Conservation (phyloP, 2,329 filamentous ascomycete species). For the Sporothrix pallida region DNA sequence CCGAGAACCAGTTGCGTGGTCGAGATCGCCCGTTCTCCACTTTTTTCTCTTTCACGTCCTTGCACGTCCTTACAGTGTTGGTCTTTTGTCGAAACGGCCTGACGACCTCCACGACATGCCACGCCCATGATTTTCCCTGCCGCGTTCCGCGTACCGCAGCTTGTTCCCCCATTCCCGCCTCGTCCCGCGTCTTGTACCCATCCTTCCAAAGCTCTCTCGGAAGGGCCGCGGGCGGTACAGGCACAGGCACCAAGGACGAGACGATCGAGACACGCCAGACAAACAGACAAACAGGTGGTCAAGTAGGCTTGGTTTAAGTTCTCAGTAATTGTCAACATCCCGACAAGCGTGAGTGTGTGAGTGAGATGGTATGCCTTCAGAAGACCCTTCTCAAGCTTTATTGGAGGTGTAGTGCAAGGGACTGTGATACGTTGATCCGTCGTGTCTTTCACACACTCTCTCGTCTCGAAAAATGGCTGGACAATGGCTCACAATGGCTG, state of each 20-base stretch:
- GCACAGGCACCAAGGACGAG: conserved; percentile 23
- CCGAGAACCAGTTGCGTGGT: conserved; percentile 9
- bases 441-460: not conserved
- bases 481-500: conserved; percentile 17
- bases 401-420: conserved; percentile 14
- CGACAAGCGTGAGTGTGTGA: not conserved
- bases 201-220: not conserved
- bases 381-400: too few relatives aligned
- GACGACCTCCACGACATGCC: not conserved
- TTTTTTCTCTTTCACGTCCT: conserved; percentile 7
- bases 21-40: conserved; percentile 16
- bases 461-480: not conserved
- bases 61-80: not conserved
- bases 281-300: too few relatives aligned
- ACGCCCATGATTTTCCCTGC: not conserved
- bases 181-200: too few relatives aligned
- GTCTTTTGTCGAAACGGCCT: not conserved
- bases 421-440: conserved; percentile 9
- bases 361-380: conserved; percentile 22
- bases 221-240: conserved; percentile 23
- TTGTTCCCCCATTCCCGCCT: too few relatives aligned
- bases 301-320: too few relatives aligned
- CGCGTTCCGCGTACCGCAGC: not conserved
- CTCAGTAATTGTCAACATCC: too few relatives aligned
- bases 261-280: not conserved